phyloP scores from a whole-genome alignment of 2,329 filamentous ascomycete species.

The Fonsecaea monophora region DNA sequence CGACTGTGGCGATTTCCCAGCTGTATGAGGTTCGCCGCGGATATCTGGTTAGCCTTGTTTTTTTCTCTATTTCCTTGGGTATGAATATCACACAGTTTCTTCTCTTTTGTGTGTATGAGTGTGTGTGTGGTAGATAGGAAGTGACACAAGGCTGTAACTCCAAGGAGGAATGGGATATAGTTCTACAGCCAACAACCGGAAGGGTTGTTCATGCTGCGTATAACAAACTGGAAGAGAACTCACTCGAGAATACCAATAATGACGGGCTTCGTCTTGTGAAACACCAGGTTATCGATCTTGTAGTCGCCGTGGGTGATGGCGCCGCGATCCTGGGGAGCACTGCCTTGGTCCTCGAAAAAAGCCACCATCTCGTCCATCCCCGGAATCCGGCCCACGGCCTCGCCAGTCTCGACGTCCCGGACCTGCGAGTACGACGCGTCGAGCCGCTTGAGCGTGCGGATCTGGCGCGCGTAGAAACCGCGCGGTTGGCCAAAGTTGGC shows the following conservation, averaged over 20 bases:
- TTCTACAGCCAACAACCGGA: too few relatives aligned
- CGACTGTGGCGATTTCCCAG: conserved; percentile 98
- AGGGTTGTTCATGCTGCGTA: too few relatives aligned
- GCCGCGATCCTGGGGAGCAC: conserved; percentile 77
- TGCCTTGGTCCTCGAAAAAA: conserved; percentile 74
- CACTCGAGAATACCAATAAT: conserved; percentile 88
- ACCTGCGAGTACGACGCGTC: conserved; percentile 77
- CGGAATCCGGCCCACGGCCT: conserved; percentile 80
- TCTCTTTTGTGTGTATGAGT: too few relatives aligned
- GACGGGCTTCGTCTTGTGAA: conserved; percentile 82
- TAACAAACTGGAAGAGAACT: not conserved
- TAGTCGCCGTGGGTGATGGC: conserved; percentile 93
- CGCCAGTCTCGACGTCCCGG: conserved; percentile 76
- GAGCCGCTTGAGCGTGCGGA: conserved; percentile 81
- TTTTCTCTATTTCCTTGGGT: too few relatives aligned
- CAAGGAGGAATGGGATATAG: too few relatives aligned
- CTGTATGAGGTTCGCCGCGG: not conserved
- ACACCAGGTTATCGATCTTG: conserved; percentile 91
- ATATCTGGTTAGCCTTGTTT: too few relatives aligned
- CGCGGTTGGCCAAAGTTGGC: conserved; percentile 70
- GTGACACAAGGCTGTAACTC: too few relatives aligned
- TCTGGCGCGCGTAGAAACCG: conserved; percentile 88
- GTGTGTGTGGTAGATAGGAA: too few relatives aligned
- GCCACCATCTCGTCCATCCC: conserved; percentile 79
- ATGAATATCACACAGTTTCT: too few relatives aligned